Conservation (phyloP, 192 early-diverging fungal species). For the Umbelopsis ramanniana region DNA sequence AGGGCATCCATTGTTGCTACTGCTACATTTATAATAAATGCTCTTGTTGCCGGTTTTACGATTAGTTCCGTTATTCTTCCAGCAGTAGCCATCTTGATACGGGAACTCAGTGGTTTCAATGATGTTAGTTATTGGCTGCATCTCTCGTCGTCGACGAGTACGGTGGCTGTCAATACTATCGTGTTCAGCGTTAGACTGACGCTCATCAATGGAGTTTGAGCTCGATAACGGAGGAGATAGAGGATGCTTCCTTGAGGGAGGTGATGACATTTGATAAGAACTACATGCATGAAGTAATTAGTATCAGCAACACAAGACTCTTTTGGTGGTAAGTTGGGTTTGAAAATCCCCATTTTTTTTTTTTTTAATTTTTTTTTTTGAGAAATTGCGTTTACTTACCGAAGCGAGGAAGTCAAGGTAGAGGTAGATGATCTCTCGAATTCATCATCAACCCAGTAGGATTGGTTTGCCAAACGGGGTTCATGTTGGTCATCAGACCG, state of each 20-base stretch:
- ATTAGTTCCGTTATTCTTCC: conserved; percentile 64
- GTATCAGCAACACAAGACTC: background rate
- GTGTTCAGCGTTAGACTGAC: conserved; percentile 16
- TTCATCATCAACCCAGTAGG: conserved; percentile 16
- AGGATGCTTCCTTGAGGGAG: conserved; percentile 15
- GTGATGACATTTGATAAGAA: conserved; percentile 4
- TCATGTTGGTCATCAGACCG: conserved; percentile 15
- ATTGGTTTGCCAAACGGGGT: conserved; percentile 1
- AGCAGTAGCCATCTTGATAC: conserved; percentile 54
- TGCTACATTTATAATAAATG: conserved; percentile 65
- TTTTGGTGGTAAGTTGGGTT: background rate
- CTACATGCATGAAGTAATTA: background rate
- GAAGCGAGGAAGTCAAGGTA: background rate
- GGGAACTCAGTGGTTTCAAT: conserved; percentile 53
- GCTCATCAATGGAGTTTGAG: conserved; percentile 20
- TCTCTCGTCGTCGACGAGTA: conserved; percentile 59
- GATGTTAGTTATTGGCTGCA: conserved; percentile 63
- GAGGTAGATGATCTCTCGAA: conserved; percentile 13
- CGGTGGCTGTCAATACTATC: conserved; percentile 23
- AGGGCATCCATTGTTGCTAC: conserved; percentile 51
- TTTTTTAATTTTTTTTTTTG: no score
- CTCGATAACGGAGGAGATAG: conserved; percentile 8
- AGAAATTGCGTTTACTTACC: conserved; percentile 3
- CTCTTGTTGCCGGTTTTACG: conserved; percentile 63
- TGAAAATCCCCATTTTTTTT: background rate